Base-by-base conservation (phyloP, 495 filamentous ascomycete species). In the Hypoxylon perforatum region DNA sequence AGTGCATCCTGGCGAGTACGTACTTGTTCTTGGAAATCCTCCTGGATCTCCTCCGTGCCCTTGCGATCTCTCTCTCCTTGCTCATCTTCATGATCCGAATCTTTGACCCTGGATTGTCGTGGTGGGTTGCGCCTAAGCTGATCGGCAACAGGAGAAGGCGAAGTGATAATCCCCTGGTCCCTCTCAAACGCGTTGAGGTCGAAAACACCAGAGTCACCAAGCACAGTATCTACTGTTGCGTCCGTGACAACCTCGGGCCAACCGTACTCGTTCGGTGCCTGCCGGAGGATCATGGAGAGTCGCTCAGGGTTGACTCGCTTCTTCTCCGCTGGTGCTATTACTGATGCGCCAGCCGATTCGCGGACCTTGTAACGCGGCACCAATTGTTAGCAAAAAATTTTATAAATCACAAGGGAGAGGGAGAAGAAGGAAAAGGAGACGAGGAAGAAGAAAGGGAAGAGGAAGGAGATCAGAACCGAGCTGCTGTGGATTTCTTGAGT, bases 171-270 rank as follows among this genome's bases (percentile, higher is more conserved):
- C 9, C 19, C 23, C 12, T 15, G 41, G 6, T 1, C 7, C 14
- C 7, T 8, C 4, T n/a, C 41, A 21, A 38, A 49, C 10, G 15
- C 56, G 12, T 30, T 1, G 5, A 59, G 4, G 22, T 49, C 45
- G 5, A 21, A 33, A 19, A 55, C n/a, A 2, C 30, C 42, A 12
- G 47, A 44, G 11, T 3, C 5, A 6, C 8, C 17, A 4, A 49
- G 33, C 1, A 21, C 48, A 4, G 15, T 12, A 8, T 59, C 44
- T 7, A 59, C 45, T 12, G 18, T 41, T 0, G n/a, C 21, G 4
- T 30, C 14, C 6, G 45, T 41, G 44, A 49, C 42, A 23, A 49
- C 14, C 19, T 49, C 30, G 4, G 30, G 28, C 56, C 56, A 59
- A 22, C 22, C 45, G 15, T 49, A 47, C 0, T 18, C 18, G 12